Conservation (phyloP, 768 basidiomycete species). For the Leccinum fibrillosum region DNA sequence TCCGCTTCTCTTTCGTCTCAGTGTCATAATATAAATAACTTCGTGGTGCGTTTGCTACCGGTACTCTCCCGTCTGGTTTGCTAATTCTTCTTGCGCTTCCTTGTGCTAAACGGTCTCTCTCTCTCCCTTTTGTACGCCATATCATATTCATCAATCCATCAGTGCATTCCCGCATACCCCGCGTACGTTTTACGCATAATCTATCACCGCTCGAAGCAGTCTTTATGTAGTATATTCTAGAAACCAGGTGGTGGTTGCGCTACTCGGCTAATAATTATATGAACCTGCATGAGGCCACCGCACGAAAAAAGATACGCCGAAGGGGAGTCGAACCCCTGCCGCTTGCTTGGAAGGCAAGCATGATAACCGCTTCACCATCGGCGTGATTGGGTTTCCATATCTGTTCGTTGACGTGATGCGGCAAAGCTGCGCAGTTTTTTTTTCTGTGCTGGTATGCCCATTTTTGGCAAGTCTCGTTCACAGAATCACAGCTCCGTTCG, state of each 20-base stretch:
- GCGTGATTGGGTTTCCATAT: slow-evolving; percentile 27
- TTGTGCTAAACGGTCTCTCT: slow-evolving; percentile 4
- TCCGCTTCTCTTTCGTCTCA: slow-evolving; percentile 1
- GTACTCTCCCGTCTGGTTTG: not conserved
- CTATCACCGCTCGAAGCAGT: slow-evolving; percentile 9
- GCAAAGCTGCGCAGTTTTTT: not conserved
- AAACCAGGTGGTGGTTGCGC: not conserved
- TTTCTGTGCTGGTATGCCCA: not conserved
- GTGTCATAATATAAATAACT: not conserved
- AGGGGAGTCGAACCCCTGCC: slow-evolving; percentile 80
- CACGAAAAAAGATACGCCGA: slow-evolving; percentile 37
- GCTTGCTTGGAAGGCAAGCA: slow-evolving; percentile 85
- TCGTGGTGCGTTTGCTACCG: slow-evolving; percentile 1
- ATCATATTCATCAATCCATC: not conserved
- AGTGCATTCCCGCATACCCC: not conserved
- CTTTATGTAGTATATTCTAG: not conserved
- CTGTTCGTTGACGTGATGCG: slow-evolving; percentile 1
- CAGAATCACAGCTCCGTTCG: slow-evolving; percentile 15
- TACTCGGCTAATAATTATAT: not conserved
- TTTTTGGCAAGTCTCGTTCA: not conserved
- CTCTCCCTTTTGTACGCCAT: not conserved
- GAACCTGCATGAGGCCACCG: too few species aligned
- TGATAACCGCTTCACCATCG: slow-evolving; percentile 91
- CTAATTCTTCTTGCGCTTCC: slow-evolving; percentile 11
- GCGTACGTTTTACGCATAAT: not conserved